phyloP scores from a whole-genome alignment of 345 rosid genomes.

The Camelina laxa region DNA sequence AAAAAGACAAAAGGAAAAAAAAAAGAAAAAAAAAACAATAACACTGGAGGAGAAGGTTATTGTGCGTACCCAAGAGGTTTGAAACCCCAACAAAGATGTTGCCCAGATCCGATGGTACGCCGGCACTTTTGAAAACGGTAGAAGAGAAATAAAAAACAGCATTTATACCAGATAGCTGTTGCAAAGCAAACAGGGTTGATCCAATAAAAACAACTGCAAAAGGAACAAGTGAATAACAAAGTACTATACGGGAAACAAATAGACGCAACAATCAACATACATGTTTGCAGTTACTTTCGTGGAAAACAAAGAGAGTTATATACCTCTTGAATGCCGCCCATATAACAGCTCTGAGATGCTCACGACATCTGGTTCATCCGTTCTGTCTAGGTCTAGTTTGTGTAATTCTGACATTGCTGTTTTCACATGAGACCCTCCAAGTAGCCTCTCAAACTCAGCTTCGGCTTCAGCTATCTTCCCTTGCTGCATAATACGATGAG shows the following conservation, averaged over 20 bases:
- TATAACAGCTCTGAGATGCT: slow-evolving; percentile 68
- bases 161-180: slow-evolving; percentile 99
- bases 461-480: slow-evolving; percentile 88
- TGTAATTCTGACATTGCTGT: slow-evolving; percentile 79
- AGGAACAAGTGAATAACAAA: slow-evolving; percentile 76
- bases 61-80: slow-evolving; percentile 81
- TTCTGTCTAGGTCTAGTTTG: slow-evolving; percentile 70
- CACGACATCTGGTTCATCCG: slow-evolving; percentile 68
- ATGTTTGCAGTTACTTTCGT: slow-evolving; percentile 22
- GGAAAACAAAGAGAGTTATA: slow-evolving; percentile 23
- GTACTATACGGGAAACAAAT: slow-evolving; percentile 46
- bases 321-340: slow-evolving; percentile 93
- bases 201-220: slow-evolving; percentile 99
- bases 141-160: slow-evolving; percentile 99
- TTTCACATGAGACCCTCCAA: slow-evolving; percentile 82
- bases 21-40: background rate
- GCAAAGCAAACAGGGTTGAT: slow-evolving; percentile 99
- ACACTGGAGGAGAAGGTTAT: slow-evolving; percentile 20
- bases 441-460: slow-evolving; percentile 80
- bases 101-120: slow-evolving; percentile 82
- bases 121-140: slow-evolving; percentile 92
- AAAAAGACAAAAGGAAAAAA: background rate
- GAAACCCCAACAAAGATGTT: slow-evolving; percentile 77
- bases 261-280: slow-evolving; percentile 6
- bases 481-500: slow-evolving; percentile 56